Conservation (phyloP, 306 rosid genomes). For the Notholithocarpus densiflorus region DNA sequence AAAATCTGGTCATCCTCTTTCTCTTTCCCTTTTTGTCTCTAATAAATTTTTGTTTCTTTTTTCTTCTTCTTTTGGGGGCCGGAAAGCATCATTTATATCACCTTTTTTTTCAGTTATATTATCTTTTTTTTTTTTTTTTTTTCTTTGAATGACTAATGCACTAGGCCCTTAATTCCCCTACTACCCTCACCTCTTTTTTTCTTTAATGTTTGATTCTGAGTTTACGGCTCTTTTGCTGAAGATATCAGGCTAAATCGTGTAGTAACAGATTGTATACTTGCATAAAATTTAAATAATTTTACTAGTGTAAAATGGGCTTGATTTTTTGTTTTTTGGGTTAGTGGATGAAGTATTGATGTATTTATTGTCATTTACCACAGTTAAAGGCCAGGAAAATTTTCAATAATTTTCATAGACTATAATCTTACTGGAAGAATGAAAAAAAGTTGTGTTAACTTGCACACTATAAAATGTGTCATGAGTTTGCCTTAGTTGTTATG, state of each 20-base stretch:
- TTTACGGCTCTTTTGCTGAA: background rate
- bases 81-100: too few species aligned
- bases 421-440: background rate
- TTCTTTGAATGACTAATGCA: too few species aligned
- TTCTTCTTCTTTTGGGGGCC: too few species aligned
- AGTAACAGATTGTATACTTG: background rate
- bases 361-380: background rate
- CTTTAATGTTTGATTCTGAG: background rate
- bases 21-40: too few species aligned
- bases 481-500: background rate
- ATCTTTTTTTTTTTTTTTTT: too few species aligned
- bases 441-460: background rate
- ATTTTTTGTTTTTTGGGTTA: background rate
- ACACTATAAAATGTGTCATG: background rate
- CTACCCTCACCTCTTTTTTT: background rate
- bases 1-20: too few species aligned
- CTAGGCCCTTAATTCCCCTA: too few species aligned
- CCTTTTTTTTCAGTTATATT: too few species aligned
- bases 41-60: too few species aligned
- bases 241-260: background rate
- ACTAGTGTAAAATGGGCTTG: background rate
- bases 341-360: background rate
- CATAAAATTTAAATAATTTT: background rate
- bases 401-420: background rate
- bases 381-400: background rate